Base-by-base conservation (phyloP, 2,329 filamentous ascomycete genomes). In the Tolypocladium nubicola region DNA sequence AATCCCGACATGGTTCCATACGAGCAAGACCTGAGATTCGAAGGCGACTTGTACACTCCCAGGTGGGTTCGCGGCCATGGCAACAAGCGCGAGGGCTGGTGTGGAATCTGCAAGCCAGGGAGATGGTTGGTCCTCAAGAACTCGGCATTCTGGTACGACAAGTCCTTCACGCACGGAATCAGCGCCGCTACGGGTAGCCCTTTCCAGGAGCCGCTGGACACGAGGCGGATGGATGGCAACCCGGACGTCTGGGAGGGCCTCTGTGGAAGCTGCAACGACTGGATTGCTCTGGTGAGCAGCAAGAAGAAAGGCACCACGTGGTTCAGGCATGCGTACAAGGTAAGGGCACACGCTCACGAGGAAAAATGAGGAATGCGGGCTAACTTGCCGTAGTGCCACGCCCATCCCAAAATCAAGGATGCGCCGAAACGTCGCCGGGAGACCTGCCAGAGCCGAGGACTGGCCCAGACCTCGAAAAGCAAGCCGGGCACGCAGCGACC, bases 231-330 rank as follows among this genome's bases (percentile, higher is more conserved):
- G 76, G 88, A 91, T 67, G 86, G 87, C 43, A 92, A 90, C 66
- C 84, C 88, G 4, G 88, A 90, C 67, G 87, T 90, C 4, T 90
- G 87, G 86, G 88, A 93, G 68, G 89, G 87, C 2, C 77, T 90
- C 7, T 93, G 89, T 66, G 84, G 87, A 54, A 87, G 84, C 67
- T 92, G 88, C 72, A 87, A 86, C 62, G 87, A 90, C 60, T 92
- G 88, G 88, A 86, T 92, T 63, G 85, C 87, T 14, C 76, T 92
- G 40, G 87, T 91, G 47, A 92, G 87, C 74, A 90, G 86, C 70
- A 93, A 93, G 75, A 93, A 93, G 77, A 92, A 93, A 75, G 89
- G 89, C n/a, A 95, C 89, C 1, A 92, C 89, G 4, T 95, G 89
- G 89, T 95, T 93, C 71, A 79, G 90, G 62, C 90, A 95, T 71